Conservation (phyloP, 106 monocot species). For the Acorus calamus region DNA sequence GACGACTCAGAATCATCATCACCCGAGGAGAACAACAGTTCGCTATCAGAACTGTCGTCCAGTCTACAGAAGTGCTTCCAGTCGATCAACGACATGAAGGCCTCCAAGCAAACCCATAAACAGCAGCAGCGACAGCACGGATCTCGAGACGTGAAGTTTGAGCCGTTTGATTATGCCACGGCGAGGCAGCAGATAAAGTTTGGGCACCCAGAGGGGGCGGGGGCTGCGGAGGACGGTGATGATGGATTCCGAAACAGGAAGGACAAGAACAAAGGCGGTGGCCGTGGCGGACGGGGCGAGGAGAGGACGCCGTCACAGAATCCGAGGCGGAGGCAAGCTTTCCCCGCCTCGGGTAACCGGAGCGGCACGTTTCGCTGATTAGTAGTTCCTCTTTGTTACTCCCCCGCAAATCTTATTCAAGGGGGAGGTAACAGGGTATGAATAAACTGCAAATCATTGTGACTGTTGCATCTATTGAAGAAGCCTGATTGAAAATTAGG, state of each 20-base stretch:
- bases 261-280: conserved; percentile 1
- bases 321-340: conserved; percentile 67
- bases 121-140: background rate
- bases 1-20: background rate
- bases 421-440: too few relatives aligned
- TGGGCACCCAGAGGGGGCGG: conserved; percentile 10
- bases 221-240: conserved; percentile 8
- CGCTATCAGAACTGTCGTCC: conserved; percentile 42
- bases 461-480: too few relatives aligned
- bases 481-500: too few relatives aligned
- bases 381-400: background rate
- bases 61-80: conserved; percentile 53
- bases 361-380: conserved; percentile 50
- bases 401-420: too few relatives aligned
- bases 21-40: conserved; percentile 5
- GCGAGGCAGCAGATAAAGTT: conserved; percentile 50
- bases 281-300: conserved; percentile 5
- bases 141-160: conserved; percentile 8
- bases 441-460: too few relatives aligned
- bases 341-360: conserved; percentile 74
- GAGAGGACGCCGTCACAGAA: conserved; percentile 27
- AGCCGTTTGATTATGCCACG: conserved; percentile 64
- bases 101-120: conserved; percentile 3
- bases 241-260: background rate
- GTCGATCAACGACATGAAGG: conserved; percentile 21